Percentiles rank a stretch among this genome's conserved stretches.
Evolutionary conservation across 2,329 filamentous ascomycete genomes (phyloP).

Genomic region (Zasmidium angulare): DNA sequence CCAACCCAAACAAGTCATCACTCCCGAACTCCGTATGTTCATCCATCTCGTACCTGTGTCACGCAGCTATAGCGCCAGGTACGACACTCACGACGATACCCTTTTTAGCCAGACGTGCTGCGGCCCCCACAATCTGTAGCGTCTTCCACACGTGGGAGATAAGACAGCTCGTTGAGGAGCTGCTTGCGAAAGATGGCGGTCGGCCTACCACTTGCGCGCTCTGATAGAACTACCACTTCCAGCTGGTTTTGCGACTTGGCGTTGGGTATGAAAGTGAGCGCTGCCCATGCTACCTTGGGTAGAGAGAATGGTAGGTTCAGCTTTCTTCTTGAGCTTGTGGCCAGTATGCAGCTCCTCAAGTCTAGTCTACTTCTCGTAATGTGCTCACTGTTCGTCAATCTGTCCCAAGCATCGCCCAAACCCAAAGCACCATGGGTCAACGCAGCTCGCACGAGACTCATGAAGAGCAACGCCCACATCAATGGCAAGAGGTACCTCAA

Average conservation of each 20-base stretch:
- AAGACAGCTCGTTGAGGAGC: background rate
- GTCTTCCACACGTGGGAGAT: background rate
- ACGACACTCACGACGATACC: background rate
- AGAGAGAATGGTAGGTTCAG: too few relatives aligned
- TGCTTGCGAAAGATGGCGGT: background rate
- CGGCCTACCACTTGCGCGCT: background rate
- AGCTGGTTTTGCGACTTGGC: too few relatives aligned
- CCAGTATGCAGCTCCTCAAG: background rate
- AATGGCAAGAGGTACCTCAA: slow-evolving; percentile 17
- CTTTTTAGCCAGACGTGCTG: background rate
- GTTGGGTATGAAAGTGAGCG: too few relatives aligned
- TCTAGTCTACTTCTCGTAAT: background rate
- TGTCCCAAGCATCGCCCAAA: slow-evolving; percentile 10
- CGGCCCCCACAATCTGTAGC: background rate
- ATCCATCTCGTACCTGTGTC: background rate
- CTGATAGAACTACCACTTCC: too few relatives aligned
- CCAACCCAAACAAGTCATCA: background rate
- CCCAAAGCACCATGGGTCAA: slow-evolving; percentile 25
- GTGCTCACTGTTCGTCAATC: background rate
- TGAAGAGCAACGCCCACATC: slow-evolving; percentile 1
- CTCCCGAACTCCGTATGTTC: background rate
- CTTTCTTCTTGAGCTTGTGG: background rate
- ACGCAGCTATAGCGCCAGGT: background rate
- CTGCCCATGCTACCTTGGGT: too few relatives aligned
- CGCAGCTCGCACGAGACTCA: slow-evolving; percentile 18